Percentiles rank a stretch among this genome's conserved stretches.
phyloP scores from a whole-genome alignment of 2,329 filamentous ascomycete genomes.

The Madurella fahalii region DNA sequence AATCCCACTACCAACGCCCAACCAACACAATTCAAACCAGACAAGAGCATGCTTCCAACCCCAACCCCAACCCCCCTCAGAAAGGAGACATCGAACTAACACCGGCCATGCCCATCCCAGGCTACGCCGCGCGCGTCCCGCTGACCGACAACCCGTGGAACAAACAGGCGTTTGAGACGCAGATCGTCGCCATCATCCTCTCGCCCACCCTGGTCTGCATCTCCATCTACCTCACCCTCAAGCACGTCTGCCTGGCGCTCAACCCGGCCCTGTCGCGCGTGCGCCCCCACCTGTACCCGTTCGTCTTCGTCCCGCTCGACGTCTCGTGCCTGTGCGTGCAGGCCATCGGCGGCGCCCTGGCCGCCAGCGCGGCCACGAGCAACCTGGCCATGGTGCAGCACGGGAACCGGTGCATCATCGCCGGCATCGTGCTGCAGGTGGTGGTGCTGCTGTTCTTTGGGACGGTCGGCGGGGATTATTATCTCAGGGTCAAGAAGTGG shows the following conservation, averaged over 20 bases:
- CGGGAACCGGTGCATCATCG: constrained; percentile 51
- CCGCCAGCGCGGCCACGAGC: constrained; percentile 41
- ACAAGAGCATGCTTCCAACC: background rate
- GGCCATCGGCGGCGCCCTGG: constrained; percentile 54
- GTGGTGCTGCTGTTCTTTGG: constrained; percentile 48
- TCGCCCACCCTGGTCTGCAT: constrained; percentile 59
- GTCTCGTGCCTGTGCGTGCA: constrained; percentile 56
- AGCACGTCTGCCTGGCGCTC: constrained; percentile 51
- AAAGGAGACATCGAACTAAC: no score
- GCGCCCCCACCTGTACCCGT: constrained; percentile 48
- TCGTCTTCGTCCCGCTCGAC: constrained; percentile 57
- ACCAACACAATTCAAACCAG: background rate
- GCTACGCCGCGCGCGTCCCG: constrained; percentile 50
- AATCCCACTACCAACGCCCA: background rate
- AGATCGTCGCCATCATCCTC: constrained; percentile 57
- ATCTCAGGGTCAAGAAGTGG: constrained; percentile 36
- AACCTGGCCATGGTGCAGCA: constrained; percentile 38
- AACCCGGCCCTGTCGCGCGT: constrained; percentile 49
- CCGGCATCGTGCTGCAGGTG: constrained; percentile 52
- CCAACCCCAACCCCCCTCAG: no score
- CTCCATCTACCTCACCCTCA: constrained; percentile 60
- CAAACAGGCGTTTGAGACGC: constrained; percentile 50
- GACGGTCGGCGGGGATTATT: constrained; percentile 42
- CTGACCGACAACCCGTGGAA: constrained; percentile 54
- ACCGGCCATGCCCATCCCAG: constrained; percentile 28